A percentile compares a stretch with the other conserved stretches of the same genome.
phyloP scores from a whole-genome alignment of 2,329 filamentous ascomycete genomes.

The Didymella glomerata region DNA sequence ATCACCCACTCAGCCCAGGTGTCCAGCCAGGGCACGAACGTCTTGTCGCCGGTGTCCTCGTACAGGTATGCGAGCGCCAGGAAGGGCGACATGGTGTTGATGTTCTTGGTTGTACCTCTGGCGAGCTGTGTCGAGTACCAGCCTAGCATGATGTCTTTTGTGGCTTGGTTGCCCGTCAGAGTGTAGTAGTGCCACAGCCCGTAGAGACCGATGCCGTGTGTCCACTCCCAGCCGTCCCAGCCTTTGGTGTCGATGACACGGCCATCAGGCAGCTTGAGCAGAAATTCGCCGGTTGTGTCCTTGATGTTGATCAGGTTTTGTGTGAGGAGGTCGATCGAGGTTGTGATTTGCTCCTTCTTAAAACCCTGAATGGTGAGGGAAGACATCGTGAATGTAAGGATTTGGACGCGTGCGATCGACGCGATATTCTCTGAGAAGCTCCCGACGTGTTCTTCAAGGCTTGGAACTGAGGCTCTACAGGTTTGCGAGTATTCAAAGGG shows the following conservation, averaged over 20 bases:
- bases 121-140: slow-evolving; percentile 77
- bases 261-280: slow-evolving; percentile 74
- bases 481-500: not conserved
- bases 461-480: not conserved
- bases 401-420: slow-evolving; percentile 2
- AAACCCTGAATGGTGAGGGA: slow-evolving; percentile 54
- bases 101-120: slow-evolving; percentile 82
- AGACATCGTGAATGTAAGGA: slow-evolving; percentile 43
- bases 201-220: slow-evolving; percentile 80
- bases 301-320: slow-evolving; percentile 79
- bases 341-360: slow-evolving; percentile 56
- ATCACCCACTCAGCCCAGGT: slow-evolving; percentile 85
- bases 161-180: slow-evolving; percentile 68
- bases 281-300: slow-evolving; percentile 77
- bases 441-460: not conserved
- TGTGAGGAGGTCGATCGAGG: slow-evolving; percentile 72
- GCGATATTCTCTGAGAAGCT: no score
- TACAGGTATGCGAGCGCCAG: slow-evolving; percentile 80
- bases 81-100: slow-evolving; percentile 84
- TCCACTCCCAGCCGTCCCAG: slow-evolving; percentile 87
- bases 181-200: slow-evolving; percentile 85
- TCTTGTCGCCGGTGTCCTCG: slow-evolving; percentile 73
- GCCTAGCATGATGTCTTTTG: slow-evolving; percentile 72
- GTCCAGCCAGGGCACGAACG: slow-evolving; percentile 79
- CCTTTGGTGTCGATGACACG: slow-evolving; percentile 84